phyloP scores from a whole-genome alignment of 2,329 filamentous ascomycete genomes.

The Arthroderma sp. region DNA sequence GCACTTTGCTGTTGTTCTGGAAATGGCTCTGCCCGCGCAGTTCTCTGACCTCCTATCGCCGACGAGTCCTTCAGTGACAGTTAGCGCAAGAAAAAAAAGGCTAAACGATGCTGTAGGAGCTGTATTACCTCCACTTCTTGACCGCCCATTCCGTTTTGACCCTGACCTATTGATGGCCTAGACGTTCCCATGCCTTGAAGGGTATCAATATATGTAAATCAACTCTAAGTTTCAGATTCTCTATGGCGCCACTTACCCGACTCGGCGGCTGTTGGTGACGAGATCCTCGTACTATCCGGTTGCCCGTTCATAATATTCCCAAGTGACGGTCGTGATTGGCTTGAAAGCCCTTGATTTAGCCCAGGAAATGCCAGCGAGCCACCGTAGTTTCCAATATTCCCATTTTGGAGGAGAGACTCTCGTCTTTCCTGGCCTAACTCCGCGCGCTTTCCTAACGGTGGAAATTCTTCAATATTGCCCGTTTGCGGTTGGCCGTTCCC shows the following conservation, averaged over 20 bases:
- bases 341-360: slow-evolving; percentile 27
- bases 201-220: slow-evolving; percentile 7
- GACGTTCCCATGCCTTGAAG: slow-evolving; percentile 23
- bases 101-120: neutral
- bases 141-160: slow-evolving; percentile 28
- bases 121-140: slow-evolving; percentile 30
- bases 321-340: slow-evolving; percentile 21
- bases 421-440: slow-evolving; percentile 9
- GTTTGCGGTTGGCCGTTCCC: slow-evolving; percentile 40
- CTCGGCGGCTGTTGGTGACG: slow-evolving; percentile 21
- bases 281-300: slow-evolving; percentile 21
- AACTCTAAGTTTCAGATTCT: too few relatives aligned
- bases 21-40: slow-evolving; percentile 17
- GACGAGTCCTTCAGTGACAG: neutral
- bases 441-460: slow-evolving; percentile 41
- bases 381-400: slow-evolving; percentile 31
- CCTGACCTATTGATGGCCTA: slow-evolving; percentile 31
- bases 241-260: slow-evolving; percentile 16
- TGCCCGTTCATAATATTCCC: slow-evolving; percentile 24
- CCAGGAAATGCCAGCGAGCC: slow-evolving; percentile 30
- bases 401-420: slow-evolving; percentile 25
- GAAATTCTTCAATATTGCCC: slow-evolving; percentile 47
- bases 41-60: slow-evolving; percentile 17
- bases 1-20: slow-evolving; percentile 20
- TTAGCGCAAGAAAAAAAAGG: neutral